These are phyloP conservation scores for Setaria italica DNA, from an alignment of 202 grass and related monocot species.

Conservation along the genomic window DNA sequence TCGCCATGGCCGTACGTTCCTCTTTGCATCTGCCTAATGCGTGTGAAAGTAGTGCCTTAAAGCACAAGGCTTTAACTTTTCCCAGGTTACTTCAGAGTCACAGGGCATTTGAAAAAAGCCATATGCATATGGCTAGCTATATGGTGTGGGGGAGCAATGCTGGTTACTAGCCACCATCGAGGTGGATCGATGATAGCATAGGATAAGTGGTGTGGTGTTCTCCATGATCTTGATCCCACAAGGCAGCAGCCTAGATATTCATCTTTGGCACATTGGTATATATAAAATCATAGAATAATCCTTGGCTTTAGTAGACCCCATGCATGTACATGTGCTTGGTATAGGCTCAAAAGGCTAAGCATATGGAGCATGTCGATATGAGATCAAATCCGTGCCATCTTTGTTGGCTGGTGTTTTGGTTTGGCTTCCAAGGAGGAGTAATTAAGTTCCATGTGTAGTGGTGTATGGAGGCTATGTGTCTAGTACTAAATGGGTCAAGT, in stretches of 20 bases:
- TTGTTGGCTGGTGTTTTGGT: conserved; percentile 38
- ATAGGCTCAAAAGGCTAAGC: conserved; percentile 43
- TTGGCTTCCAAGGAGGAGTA: conserved; percentile 47
- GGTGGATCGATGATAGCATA: not conserved
- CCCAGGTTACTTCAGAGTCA: conserved; percentile 47
- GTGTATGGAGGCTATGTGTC: conserved; percentile 4
- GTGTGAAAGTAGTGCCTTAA: conserved; percentile 14
- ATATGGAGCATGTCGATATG: not conserved
- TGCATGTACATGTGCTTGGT: not conserved
- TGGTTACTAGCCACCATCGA: conserved; percentile 29
- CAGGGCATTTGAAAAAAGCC: conserved; percentile 36
- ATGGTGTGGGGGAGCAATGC: conserved; percentile 32
- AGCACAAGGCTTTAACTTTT: conserved; percentile 25
- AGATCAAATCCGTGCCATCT: conserved; percentile 44
- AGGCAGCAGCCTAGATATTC: not conserved
- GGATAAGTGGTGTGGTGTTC: conserved; percentile 37
- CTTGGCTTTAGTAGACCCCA: conserved; percentile 8
- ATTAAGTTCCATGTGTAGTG: conserved; percentile 41
- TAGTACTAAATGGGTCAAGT: conserved; percentile 41
- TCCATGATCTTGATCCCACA: conserved; percentile 39
- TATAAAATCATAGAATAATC: conserved; percentile 46
- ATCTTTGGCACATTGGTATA: conserved; percentile 31
- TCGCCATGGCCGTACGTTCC: conserved; percentile 34
- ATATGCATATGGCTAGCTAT: not conserved
- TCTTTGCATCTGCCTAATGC: conserved; percentile 9